Base-by-base conservation (phyloP, 176 grass and related monocot genomes). In the Typha latifolia region DNA sequence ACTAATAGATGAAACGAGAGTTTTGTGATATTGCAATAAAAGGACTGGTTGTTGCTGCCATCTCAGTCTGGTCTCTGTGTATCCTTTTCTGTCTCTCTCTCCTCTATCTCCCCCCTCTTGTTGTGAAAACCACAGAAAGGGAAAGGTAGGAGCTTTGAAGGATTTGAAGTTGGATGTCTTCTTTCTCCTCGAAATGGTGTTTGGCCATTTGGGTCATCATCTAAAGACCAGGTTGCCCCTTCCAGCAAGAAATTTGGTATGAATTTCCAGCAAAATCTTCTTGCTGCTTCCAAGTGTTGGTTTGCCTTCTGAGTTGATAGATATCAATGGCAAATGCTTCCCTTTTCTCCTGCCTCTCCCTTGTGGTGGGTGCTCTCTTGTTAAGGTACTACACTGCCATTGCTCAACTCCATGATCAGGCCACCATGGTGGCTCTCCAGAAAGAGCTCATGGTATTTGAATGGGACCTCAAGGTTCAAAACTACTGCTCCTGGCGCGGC, bases 401-500 rank as follows among this genome's bases (percentile, higher is more conserved):
- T 10, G 77, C 49, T 56, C 65, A 48, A 51, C 66, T 23, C 1
- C 49, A 68, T 19, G 88, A 91, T 59, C 49, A 47, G 47, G 51
- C 56, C 7, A 72, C 80, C 77, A 96, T 96, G 92, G 70, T 61
- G 77, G 80, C 74, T 73, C 74, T 96, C 32, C 78, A 75, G 43
- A 84, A 70, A n/a, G 88, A 74, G 56, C 77, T 91, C 14, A 67
- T 63, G 29, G 77, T 84, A 61, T 63, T 66, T 12, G 85, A 84
- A n/a, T 89, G 88, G 93, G 71, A 71, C n/a, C 12, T 16, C 34
- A 66, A 64, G 31, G 70, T 37, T 10, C n/a, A 47, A 0, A 49
- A 80, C 69, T 80, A 84, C 82, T 96, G 83, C 81, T 55, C 75
- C 21, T 91, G 93, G 93, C 82, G 75, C 26, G 93, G 93, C 48